phyloP scores from a whole-genome alignment of 768 basidiomycete genomes.

The Collybia sordida region DNA sequence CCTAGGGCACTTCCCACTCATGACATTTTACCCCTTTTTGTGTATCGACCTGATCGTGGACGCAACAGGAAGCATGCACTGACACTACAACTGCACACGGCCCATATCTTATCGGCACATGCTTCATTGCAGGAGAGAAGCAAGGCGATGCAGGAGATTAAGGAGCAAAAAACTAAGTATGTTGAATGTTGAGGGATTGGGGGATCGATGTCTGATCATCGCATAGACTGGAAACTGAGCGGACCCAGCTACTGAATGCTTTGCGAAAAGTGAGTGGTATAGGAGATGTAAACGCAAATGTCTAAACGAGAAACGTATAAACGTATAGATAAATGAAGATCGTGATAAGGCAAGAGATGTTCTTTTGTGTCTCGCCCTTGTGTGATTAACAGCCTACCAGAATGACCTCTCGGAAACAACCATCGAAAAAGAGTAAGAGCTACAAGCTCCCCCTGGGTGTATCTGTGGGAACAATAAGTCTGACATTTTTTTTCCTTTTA shows the following conservation, averaged over 20 bases:
- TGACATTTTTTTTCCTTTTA: slow-evolving; percentile 4
- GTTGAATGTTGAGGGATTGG: slow-evolving; percentile 19
- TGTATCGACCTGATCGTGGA: slow-evolving; percentile 6
- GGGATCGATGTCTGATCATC: background rate
- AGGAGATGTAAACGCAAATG: background rate
- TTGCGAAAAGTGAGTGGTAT: slow-evolving; percentile 58
- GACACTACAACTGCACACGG: slow-evolving; percentile 82
- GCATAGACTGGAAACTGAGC: slow-evolving; percentile 72
- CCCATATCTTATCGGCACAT: slow-evolving; percentile 84
- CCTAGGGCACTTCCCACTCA: background rate
- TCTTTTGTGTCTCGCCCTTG: slow-evolving; percentile 3
- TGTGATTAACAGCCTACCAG: slow-evolving; percentile 27
- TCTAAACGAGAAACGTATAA: slow-evolving; percentile 6
- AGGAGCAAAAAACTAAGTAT: slow-evolving; percentile 84
- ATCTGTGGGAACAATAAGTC: background rate
- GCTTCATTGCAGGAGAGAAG: slow-evolving; percentile 76
- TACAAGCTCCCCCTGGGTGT: background rate
- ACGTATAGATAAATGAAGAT: slow-evolving; percentile 78
- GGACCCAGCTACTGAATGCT: slow-evolving; percentile 63
- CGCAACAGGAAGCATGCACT: slow-evolving; percentile 75
- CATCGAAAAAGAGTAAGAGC: slow-evolving; percentile 65
- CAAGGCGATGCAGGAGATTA: slow-evolving; percentile 76
- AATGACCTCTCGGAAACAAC: slow-evolving; percentile 69
- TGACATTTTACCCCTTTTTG: background rate
- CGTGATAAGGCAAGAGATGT: slow-evolving; percentile 57